Base-by-base conservation (phyloP, 345 rosid species). In the Eucalyptus leucophloia region DNA sequence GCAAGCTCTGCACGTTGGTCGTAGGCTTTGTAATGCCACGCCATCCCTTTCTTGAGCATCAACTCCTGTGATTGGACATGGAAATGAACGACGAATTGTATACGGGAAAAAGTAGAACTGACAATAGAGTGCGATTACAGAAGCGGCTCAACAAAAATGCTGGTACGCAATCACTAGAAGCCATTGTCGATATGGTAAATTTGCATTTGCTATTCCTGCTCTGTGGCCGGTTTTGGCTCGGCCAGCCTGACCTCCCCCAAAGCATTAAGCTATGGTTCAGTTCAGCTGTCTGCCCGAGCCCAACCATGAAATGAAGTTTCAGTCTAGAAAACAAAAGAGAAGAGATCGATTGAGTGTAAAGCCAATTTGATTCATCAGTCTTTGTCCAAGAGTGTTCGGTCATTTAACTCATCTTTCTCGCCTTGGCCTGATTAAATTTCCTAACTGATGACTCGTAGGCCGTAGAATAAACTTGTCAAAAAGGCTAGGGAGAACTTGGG, bases 1-100 rank as follows among this genome's bases (percentile, higher is more conserved):
- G 95, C 96, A 30, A 97, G 90, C 90, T 94, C 95, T 32, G 14
- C 7, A 60, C 96, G 95, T 60, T 92, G 88, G 92, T 96, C 99
- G 87, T 94, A 95, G 28, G 94, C 93, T 49, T 88, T 16, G 90
- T 95, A 96, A 92, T 97, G 99, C 99, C 99, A 97, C 34, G 97
- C 99, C 56, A 92, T 67, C 45, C 99, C 98, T 91, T 95, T 96
- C 95, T 94, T 96, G 69, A 96, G 95, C 98, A 96, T 96, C 89
- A 87, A 69, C 92, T 98, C 98, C 99, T 95, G 90, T 77, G 47
- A 28, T 77, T 77, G 85, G 47, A 77, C 28, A 6, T 77, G 85
- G 85, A 77, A 21, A 77, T 21, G 28, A 77, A 37, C 8, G 47
- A 77, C 5, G 6, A 3, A 77, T 40, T 40, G 30, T 40, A 40